Percentiles rank a stretch among this genome's conserved stretches.
phyloP scores from a whole-genome alignment of 176 grass and related monocot genomes.

The Oropetium thomaeum region DNA sequence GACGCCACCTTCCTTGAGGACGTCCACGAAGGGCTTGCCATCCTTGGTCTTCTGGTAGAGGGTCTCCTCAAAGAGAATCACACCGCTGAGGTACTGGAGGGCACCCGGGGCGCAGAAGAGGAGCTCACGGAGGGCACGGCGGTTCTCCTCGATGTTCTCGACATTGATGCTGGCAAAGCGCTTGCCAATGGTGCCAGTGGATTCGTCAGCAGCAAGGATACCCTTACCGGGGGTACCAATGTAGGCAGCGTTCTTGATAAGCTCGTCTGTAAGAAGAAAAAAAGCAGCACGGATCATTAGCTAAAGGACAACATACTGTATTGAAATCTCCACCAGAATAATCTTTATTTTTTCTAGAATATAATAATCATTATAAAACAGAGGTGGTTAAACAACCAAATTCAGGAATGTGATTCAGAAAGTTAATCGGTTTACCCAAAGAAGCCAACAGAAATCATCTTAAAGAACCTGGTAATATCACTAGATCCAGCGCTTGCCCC shows the following conservation, averaged over 20 bases:
- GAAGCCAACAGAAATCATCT: too few species aligned
- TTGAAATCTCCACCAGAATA: too few species aligned
- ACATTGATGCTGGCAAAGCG: conserved; percentile 82
- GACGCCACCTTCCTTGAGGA: conserved; percentile 57
- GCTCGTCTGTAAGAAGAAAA: conserved; percentile 53
- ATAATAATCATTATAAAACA: too few species aligned
- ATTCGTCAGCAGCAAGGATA: conserved; percentile 83
- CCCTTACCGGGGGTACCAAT: conserved; percentile 90
- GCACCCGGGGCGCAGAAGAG: conserved; percentile 76
- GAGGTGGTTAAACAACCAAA: too few species aligned
- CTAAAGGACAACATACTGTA: too few species aligned
- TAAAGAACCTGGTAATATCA: too few species aligned
- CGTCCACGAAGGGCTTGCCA: conserved; percentile 76
- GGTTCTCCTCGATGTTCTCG: conserved; percentile 83
- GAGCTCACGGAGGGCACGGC: conserved; percentile 72
- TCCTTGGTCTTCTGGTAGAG: conserved; percentile 90
- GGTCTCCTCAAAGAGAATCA: conserved; percentile 90
- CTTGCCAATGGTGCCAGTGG: conserved; percentile 90
- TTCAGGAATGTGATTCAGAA: too few species aligned
- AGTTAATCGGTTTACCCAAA: too few species aligned
- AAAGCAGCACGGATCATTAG: not conserved
- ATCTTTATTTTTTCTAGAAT: too few species aligned
- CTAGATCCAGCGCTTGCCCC: too few species aligned
- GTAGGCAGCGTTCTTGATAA: conserved; percentile 85
- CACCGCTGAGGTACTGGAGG: conserved; percentile 59